These are phyloP conservation scores for Golubevia pallescens DNA, from an alignment of 1,284 basidiomycete genomes.

Conservation along the genomic window DNA sequence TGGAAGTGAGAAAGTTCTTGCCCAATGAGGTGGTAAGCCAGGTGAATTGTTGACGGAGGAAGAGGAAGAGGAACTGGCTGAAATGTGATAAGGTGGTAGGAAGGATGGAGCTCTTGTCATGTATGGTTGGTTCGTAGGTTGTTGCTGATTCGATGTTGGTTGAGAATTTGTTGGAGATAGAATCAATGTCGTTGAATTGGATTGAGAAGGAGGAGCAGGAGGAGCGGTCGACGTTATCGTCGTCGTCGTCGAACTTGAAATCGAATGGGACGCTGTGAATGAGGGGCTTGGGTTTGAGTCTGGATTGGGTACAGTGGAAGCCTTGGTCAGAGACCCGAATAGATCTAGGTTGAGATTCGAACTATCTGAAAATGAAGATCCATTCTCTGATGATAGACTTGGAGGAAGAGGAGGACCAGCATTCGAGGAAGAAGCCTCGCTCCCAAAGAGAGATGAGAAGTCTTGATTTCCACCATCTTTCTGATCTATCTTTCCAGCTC, in stretches of 20 bases:
- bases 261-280: no score
- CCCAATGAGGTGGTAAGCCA: constrained; percentile 21
- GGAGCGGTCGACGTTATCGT: not conserved
- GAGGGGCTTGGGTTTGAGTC: no score
- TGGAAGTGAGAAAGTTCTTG: constrained; percentile 18
- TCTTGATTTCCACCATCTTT: not conserved
- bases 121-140: not conserved
- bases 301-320: no score
- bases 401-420: no score
- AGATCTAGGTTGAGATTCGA: no score
- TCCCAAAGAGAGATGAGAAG: not conserved
- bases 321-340: no score
- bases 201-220: not conserved
- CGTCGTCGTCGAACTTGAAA: not conserved
- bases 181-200: not conserved
- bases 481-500: not conserved
- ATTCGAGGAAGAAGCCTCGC: no score
- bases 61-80: not conserved
- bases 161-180: not conserved
- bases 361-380: no score
- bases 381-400: no score
- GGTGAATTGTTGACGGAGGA: constrained; percentile 12
- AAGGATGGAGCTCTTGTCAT: not conserved
- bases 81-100: not conserved
- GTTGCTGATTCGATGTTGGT: not conserved